Percentiles rank a stretch among this genome's conserved stretches.
Conservation (phyloP, 805 yeast genomes). For the Pichia gijzeniarum region DNA sequence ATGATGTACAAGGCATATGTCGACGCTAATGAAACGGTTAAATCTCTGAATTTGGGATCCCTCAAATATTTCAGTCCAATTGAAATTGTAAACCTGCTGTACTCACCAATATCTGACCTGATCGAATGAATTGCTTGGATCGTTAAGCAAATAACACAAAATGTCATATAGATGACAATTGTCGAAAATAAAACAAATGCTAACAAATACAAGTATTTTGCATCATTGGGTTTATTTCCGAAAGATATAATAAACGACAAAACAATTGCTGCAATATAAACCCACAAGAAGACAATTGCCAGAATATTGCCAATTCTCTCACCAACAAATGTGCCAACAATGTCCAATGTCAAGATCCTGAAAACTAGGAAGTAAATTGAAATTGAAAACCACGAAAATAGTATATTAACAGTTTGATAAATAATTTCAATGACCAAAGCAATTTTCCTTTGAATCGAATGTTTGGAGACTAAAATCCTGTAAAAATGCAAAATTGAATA, state of each 20-base stretch:
- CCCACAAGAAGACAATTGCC: constrained; percentile 78
- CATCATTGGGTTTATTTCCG: constrained; percentile 92
- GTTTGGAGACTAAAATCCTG: constrained; percentile 70
- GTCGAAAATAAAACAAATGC: constrained; percentile 73
- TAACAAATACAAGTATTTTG: constrained; percentile 62
- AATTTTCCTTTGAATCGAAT: constrained; percentile 59
- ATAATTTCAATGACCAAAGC: constrained; percentile 68
- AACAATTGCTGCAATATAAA: constrained; percentile 68
- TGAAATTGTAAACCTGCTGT: constrained; percentile 19
- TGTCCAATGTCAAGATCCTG: constrained; percentile 71
- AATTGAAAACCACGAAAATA: constrained; percentile 85
- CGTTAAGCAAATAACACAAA: constrained; percentile 66
- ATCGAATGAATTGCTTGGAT: constrained; percentile 49
- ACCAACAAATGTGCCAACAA: constrained; percentile 44
- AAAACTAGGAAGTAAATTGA: constrained; percentile 87
- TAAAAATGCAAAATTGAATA: constrained; percentile 75
- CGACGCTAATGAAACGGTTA: constrained; percentile 73
- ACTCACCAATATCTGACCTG: constrained; percentile 32
- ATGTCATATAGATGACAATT: constrained; percentile 78
- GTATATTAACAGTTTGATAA: constrained; percentile 66
- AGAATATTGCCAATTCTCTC: constrained; percentile 63
- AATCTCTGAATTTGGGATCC: constrained; percentile 70
- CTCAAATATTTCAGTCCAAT: constrained; percentile 43
- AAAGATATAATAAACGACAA: constrained; percentile 83
- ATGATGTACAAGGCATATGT: constrained; percentile 74